phyloP scores from a whole-genome alignment of 192 early-diverging fungal species.

The Coemansia biformis region DNA sequence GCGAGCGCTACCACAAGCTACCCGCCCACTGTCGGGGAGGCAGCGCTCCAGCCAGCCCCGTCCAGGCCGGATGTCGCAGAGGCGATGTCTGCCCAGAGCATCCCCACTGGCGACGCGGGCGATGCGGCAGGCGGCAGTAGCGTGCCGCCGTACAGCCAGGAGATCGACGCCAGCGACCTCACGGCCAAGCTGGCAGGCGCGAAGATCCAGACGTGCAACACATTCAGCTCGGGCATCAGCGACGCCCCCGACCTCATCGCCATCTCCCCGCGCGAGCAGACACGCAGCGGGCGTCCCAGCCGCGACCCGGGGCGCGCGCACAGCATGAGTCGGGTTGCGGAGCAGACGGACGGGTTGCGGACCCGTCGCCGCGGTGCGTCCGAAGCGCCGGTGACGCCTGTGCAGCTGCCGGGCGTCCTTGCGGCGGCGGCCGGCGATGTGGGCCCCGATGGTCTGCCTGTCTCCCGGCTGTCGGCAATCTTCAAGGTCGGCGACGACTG shows the following conservation, averaged over 20 bases:
- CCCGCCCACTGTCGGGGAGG: too few relatives aligned
- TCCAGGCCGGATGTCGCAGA: too few relatives aligned
- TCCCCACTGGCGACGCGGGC: neutral
- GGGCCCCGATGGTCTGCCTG: neutral
- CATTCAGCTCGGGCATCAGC: conserved; percentile 32
- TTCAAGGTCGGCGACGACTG: conserved; percentile 99
- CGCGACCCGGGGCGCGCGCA: conserved; percentile 23
- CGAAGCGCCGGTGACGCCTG: neutral
- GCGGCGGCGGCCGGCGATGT: too few relatives aligned
- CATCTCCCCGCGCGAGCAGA: conserved; percentile 17
- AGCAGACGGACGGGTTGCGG: neutral
- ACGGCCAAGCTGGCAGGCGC: conserved; percentile 29
- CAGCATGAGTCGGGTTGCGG: conserved; percentile 1
- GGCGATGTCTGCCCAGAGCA: too few relatives aligned
- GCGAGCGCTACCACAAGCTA: too few relatives aligned
- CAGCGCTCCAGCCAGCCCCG: too few relatives aligned
- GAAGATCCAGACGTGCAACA: conserved; percentile 26
- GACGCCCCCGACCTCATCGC: conserved; percentile 48
- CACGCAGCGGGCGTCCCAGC: conserved; percentile 24
- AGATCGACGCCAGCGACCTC: conserved; percentile 16
- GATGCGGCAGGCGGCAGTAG: neutral
- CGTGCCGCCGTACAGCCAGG: neutral
- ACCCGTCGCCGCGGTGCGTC: conserved; percentile 9
- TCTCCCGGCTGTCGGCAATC: conserved; percentile 79
- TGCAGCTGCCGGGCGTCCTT: neutral